phyloP scores from a whole-genome alignment of 1,284 basidiomycete species.

The Leccinum laetum region DNA sequence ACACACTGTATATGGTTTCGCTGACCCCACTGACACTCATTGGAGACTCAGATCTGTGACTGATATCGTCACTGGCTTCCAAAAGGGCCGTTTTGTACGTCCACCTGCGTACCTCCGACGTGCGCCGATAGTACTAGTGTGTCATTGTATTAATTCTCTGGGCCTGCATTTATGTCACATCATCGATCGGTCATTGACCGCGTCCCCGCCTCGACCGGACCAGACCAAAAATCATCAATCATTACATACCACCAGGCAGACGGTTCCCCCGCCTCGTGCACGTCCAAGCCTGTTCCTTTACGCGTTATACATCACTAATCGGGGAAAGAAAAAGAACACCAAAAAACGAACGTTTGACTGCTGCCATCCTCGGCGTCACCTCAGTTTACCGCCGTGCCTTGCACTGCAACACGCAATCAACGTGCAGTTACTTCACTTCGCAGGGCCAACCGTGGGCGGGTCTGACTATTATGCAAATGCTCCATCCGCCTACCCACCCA shows the following conservation, averaged over 20 bases:
- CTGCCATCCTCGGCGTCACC: not conserved
- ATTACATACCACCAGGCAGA: not conserved
- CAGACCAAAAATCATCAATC: not conserved
- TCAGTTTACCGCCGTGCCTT: not conserved
- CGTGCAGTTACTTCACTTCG: not conserved
- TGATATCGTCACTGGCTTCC: not conserved
- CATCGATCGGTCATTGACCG: not conserved
- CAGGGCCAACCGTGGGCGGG: not conserved
- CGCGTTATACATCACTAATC: not conserved
- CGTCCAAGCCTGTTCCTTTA: not conserved
- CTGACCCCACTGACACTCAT: not conserved
- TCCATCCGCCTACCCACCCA: not conserved
- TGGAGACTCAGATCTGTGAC: not conserved
- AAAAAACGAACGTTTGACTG: constrained; percentile 1
- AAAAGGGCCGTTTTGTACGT: not conserved
- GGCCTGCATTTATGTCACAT: not conserved
- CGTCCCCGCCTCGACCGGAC: not conserved
- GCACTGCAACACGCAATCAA: not conserved
- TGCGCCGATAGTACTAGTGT: not conserved
- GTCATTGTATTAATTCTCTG: not conserved
- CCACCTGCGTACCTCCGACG: constrained; percentile 3
- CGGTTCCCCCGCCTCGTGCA: constrained; percentile 4
- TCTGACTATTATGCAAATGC: not conserved
- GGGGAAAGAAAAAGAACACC: not conserved
- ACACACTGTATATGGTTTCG: not conserved